Conservation (phyloP, 2,329 filamentous ascomycete genomes). For the Alternaria brassicae region DNA sequence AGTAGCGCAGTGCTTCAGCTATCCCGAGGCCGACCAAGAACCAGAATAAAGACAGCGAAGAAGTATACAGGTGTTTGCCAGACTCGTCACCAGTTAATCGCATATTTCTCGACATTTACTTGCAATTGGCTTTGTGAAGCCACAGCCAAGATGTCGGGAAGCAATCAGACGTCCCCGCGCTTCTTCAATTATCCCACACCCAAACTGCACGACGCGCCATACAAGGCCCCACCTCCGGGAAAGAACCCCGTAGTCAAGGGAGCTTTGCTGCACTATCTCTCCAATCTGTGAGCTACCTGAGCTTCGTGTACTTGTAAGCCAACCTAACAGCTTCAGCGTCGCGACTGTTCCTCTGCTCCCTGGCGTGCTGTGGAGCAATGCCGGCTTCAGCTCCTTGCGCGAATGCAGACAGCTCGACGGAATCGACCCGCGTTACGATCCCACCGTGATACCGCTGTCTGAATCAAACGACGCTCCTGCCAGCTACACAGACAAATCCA, state of each 20-base stretch:
- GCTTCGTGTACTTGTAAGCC: conserved; percentile 13
- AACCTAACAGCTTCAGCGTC: conserved; percentile 57
- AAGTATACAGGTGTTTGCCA: not conserved
- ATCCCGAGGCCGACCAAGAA: conserved; percentile 6
- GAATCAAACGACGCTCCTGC: conserved; percentile 23
- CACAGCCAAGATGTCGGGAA: conserved; percentile 33
- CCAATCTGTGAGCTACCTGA: conserved; percentile 61
- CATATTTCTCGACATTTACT: not conserved
- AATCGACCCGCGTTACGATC: conserved; percentile 63
- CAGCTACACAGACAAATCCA: conserved; percentile 29
- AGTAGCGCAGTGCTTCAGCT: not conserved
- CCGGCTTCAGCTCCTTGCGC: conserved; percentile 67
- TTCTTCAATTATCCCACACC: conserved; percentile 49
- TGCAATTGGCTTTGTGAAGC: not conserved
- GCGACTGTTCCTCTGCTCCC: conserved; percentile 68
- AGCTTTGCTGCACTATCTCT: conserved; percentile 65
- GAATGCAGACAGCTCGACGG: conserved; percentile 62
- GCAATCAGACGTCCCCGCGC: conserved; percentile 21
- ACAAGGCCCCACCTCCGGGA: conserved; percentile 43
- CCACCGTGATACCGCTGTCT: conserved; percentile 61
- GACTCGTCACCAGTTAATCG: not conserved
- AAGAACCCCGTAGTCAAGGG: conserved; percentile 76
- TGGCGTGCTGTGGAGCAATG: conserved; percentile 73
- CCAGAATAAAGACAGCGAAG: not conserved
- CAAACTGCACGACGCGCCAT: conserved; percentile 41